Evolutionary conservation across 2,329 filamentous ascomycete species (phyloP), one percentile per base, ranked within the genome.

Genomic region (Cercospora citrullina): DNA sequence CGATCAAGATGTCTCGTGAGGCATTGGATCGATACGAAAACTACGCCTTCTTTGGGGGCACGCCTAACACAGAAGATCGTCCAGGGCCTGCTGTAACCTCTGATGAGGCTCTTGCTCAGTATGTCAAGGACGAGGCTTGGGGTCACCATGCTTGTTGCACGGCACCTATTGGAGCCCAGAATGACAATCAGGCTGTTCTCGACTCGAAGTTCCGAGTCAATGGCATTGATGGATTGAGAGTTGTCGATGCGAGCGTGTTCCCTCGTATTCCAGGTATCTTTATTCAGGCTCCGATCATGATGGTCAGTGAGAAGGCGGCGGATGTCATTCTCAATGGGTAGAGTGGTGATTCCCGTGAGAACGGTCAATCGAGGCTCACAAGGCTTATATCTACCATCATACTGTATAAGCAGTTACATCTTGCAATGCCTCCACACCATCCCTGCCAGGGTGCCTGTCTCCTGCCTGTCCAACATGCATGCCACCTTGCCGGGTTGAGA

Each of bases 281-380:
- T 71, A 81, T 84, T n/a, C 81, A 82, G 7, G 75, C 84, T 0
- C 81, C 85, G 0, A 83, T 84, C 0, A 87, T 86, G 69, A 86
- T 89, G 77, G 80, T 86, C 6, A 82, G 81, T 1, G 87, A 89
- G 79, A 90, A 89, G 80, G 87, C 87, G 0, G 84, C 86, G 1
- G 86, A 87, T 75, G 83, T 82, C 6, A 88, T 89, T 62, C 63
- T 82, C 57, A 68, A 71, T 26, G 66, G 68, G 28, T 66, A 59
- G 53, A 58, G 16, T 4, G 4, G 33, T 62, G 60, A 7, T 6
- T 8, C 4, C 6, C 9, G 12, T 14, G 7, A 36, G 14, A 18
- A 31, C 1, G 31, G 12, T 60, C 16, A 7, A 42, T 42, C 36
- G 16, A 42, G 36, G 16, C 36, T 39, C 16, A 6, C 36, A 3